Evolutionary conservation across 2,329 filamentous ascomycete genomes (phyloP).

Genomic region (Calonectria ilicicola): DNA sequence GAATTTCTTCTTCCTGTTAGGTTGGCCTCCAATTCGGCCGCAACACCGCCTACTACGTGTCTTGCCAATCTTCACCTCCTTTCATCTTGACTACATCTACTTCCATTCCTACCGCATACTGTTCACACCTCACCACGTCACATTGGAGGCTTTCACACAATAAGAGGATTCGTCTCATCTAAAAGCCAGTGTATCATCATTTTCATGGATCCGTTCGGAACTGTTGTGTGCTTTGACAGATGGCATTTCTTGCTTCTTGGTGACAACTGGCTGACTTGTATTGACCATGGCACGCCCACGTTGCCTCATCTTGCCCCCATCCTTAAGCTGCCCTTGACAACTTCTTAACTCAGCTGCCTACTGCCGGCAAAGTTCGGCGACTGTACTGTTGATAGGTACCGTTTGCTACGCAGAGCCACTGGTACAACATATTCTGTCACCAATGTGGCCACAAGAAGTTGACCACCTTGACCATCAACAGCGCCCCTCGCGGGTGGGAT

Average conservation of each 20-base stretch:
- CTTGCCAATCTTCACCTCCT: background rate
- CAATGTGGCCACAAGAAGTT: background rate
- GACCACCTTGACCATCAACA: background rate
- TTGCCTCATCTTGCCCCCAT: background rate
- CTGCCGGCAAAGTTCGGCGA: background rate
- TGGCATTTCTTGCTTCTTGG: background rate
- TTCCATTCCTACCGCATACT: slow-evolving; percentile 27
- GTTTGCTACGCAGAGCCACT: background rate
- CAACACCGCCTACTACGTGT: background rate
- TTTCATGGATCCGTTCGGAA: background rate
- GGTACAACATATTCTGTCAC: background rate
- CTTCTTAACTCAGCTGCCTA: background rate
- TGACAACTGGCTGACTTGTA: background rate
- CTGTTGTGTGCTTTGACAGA: background rate
- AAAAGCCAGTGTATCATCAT: slow-evolving; percentile 9
- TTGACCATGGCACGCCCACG: background rate
- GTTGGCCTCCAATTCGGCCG: background rate
- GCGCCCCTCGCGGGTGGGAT: background rate
- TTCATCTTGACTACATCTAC: slow-evolving; percentile 4
- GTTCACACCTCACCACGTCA: slow-evolving; percentile 20
- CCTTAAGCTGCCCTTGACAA: background rate
- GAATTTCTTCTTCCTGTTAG: background rate
- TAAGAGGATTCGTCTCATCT: slow-evolving; percentile 4
- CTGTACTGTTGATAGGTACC: background rate
- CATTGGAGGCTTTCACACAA: background rate